These are phyloP conservation scores for Colletotrichum musicola DNA, from an alignment of 2,329 filamentous ascomycete genomes.

Conservation along the genomic window DNA sequence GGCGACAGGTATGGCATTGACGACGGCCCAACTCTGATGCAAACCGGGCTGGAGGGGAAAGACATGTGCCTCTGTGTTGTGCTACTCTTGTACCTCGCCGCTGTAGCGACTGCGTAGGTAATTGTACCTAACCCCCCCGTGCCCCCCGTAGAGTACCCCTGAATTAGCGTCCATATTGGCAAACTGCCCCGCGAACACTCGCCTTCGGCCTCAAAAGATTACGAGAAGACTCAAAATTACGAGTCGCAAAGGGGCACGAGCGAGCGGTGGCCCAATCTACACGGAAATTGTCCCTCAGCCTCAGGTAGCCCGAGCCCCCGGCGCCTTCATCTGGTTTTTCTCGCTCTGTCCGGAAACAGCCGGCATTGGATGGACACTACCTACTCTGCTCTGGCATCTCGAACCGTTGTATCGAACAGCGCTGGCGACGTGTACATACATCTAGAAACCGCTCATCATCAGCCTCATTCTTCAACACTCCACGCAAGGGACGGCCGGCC, in stretches of 20 bases:
- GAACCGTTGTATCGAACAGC: no score
- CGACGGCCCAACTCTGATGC: constrained; percentile 19
- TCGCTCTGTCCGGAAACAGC: not conserved
- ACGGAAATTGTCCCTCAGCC: constrained; percentile 31
- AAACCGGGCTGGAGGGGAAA: not conserved
- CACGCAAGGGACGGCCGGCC: constrained; percentile 2
- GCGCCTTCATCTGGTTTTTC: constrained; percentile 1
- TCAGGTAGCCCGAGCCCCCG: constrained; percentile 29
- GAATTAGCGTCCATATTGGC: constrained; percentile 24
- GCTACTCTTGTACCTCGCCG: no score
- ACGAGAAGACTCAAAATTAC: constrained; percentile 2
- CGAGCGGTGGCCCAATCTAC: constrained; percentile 21
- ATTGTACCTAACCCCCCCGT: no score
- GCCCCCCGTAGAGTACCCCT: constrained; percentile 10
- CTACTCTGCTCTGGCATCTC: no score
- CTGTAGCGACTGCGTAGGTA: no score
- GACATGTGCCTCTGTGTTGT: no score
- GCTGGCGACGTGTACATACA: no score
- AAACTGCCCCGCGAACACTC: constrained; percentile 3
- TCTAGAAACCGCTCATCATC: not conserved
- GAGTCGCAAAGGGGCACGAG: constrained; percentile 33
- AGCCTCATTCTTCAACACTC: constrained; percentile 3
- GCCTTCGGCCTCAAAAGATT: no score
- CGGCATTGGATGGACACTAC: not conserved
- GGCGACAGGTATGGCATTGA: constrained; percentile 32